Conservation (phyloP, 495 filamentous ascomycete species). For the Aspergillus panamensis region DNA sequence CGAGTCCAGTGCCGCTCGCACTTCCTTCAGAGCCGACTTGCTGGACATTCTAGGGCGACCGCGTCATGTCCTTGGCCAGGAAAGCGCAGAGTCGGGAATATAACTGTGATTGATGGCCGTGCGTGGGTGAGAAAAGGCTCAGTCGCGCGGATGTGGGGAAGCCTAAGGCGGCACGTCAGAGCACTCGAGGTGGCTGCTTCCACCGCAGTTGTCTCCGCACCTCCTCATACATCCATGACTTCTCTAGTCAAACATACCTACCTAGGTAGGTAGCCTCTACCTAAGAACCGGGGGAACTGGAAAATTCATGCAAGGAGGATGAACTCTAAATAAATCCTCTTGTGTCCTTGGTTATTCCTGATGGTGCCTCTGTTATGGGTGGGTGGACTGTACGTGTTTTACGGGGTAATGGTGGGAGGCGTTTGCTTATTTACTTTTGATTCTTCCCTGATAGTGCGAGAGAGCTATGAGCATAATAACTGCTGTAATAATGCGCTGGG, state of each 20-base stretch:
- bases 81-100: not conserved
- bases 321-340: slow-evolving; percentile 77
- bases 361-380: slow-evolving; percentile 86
- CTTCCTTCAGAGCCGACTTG: slow-evolving; percentile 81
- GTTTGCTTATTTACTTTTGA: no score
- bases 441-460: no score
- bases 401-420: slow-evolving; percentile 32
- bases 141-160: slow-evolving; percentile 26
- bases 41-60: slow-evolving; percentile 45
- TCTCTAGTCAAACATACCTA: not conserved
- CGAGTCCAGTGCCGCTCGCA: slow-evolving; percentile 72
- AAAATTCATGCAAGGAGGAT: slow-evolving; percentile 68
- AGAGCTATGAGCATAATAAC: no score
- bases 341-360: slow-evolving; percentile 79
- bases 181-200: not conserved
- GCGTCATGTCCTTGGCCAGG: slow-evolving; percentile 22
- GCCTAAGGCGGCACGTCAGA: slow-evolving; percentile 24
- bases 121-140: slow-evolving; percentile 16
- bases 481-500: no score
- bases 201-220: slow-evolving; percentile 8
- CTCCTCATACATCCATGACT: not conserved
- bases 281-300: slow-evolving; percentile 66
- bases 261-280: no score
- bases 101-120: not conserved
- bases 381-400: slow-evolving; percentile 75